A percentile compares a stretch with the other conserved stretches of the same genome.
phyloP scores from a whole-genome alignment of 2,329 filamentous ascomycete genomes.

The Talaromyces albobiverticillius region DNA sequence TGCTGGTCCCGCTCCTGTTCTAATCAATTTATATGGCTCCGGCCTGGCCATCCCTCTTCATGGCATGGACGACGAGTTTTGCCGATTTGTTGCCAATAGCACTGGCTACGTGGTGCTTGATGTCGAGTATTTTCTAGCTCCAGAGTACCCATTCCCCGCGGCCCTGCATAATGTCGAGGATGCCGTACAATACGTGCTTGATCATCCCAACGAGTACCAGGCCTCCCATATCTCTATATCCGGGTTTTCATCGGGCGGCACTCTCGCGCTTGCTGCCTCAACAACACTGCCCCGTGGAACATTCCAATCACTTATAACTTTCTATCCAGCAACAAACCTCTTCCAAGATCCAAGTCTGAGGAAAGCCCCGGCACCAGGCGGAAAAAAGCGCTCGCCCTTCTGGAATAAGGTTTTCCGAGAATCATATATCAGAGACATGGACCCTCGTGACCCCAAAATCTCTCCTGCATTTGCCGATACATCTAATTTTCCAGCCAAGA shows the following conservation, averaged over 20 bases:
- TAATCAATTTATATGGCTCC: constrained; percentile 30
- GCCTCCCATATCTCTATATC: constrained; percentile 26
- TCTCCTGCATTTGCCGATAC: constrained; percentile 27
- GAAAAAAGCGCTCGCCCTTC: constrained; percentile 20
- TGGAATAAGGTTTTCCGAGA: constrained; percentile 23
- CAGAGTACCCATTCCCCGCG: constrained; percentile 37
- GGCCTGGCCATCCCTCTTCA: constrained; percentile 29
- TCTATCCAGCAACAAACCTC: constrained; percentile 30
- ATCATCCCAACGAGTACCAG: constrained; percentile 31
- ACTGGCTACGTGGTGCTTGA: constrained; percentile 33
- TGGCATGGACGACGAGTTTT: constrained; percentile 28
- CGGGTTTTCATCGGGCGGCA: constrained; percentile 43
- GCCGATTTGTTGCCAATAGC: constrained; percentile 20
- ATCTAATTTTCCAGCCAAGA: constrained; percentile 24
- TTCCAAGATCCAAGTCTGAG: constrained; percentile 12
- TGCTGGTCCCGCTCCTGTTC: constrained; percentile 20
- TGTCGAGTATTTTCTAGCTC: constrained; percentile 35
- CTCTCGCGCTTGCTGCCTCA: constrained; percentile 34
- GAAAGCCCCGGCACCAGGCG: constrained; percentile 17
- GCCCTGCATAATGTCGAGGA: constrained; percentile 36
- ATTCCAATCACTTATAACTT: constrained; percentile 26
- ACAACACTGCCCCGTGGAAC: constrained; percentile 26
- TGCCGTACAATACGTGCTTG: constrained; percentile 29
- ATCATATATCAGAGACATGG: constrained; percentile 29
- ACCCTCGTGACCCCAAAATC: constrained; percentile 22